These are phyloP conservation scores for Nyctanthes arbortristis DNA, from an alignment of 257 asterid genomes.

Conservation along the genomic window DNA sequence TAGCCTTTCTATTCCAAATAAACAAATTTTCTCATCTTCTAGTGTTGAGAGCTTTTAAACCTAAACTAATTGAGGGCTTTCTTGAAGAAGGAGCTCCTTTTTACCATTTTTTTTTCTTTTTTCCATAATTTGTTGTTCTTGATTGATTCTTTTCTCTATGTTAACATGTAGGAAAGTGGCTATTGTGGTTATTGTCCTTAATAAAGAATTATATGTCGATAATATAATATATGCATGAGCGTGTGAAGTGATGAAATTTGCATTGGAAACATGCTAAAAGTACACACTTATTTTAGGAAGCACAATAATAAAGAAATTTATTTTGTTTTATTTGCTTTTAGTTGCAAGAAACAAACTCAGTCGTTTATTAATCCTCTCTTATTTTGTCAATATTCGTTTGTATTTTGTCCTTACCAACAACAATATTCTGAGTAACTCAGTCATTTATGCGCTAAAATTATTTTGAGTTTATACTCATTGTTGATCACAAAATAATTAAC, in stretches of 20 bases:
- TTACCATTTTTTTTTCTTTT: not conserved
- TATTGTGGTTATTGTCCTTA: no score
- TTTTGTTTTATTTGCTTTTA: not conserved
- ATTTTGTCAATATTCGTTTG: no score
- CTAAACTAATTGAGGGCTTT: slow-evolving; percentile 42
- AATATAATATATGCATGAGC: no score
- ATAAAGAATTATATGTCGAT: no score
- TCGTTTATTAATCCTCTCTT: no score
- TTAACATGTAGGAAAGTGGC: not conserved
- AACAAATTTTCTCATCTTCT: slow-evolving; percentile 53
- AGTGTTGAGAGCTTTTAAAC: slow-evolving; percentile 68
- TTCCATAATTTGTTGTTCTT: not conserved
- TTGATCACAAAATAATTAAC: no score
- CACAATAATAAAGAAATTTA: not conserved
- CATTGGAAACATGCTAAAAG: not conserved
- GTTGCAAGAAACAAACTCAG: no score
- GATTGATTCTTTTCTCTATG: not conserved
- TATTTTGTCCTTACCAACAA: no score
- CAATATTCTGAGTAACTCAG: no score
- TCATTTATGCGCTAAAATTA: no score
- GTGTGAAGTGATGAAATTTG: not conserved
- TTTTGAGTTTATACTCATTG: no score
- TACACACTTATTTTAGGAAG: not conserved
- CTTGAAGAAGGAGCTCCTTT: slow-evolving; percentile 52
- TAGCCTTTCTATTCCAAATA: slow-evolving; percentile 29